Evolutionary conservation across 768 basidiomycete genomes (phyloP).

Genomic region (Lactarius sanguifluus): DNA sequence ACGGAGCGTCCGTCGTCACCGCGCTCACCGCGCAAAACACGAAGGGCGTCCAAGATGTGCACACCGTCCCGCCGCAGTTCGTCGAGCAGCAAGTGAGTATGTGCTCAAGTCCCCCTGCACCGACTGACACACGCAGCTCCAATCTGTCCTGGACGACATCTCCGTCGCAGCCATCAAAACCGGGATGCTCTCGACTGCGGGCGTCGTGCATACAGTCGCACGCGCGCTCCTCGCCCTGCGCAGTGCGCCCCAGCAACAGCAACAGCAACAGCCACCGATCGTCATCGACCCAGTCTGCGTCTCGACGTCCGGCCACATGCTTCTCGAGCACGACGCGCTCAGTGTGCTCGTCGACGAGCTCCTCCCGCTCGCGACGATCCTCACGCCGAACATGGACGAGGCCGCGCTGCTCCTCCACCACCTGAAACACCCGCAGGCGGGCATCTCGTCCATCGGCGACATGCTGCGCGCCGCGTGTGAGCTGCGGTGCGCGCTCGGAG

Average conservation of each 20-base stretch:
- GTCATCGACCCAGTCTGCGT: constrained; percentile 91
- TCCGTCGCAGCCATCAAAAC: constrained; percentile 76
- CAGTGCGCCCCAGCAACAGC: constrained; percentile 20
- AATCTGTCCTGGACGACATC: constrained; percentile 70
- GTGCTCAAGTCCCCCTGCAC: not conserved
- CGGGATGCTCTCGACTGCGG: constrained; percentile 79
- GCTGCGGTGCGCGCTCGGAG: constrained; percentile 43
- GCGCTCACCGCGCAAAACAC: constrained; percentile 92
- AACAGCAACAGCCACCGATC: constrained; percentile 49
- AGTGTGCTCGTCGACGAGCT: constrained; percentile 57
- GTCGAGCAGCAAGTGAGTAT: constrained; percentile 69
- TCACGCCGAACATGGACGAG: constrained; percentile 87
- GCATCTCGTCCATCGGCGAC: constrained; percentile 50
- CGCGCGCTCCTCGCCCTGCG: constrained; percentile 47
- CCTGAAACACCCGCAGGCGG: constrained; percentile 6
- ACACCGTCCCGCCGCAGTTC: constrained; percentile 66
- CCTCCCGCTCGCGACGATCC: constrained; percentile 65
- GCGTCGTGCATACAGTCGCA: constrained; percentile 52
- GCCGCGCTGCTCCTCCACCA: constrained; percentile 64
- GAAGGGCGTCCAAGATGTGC: constrained; percentile 72
- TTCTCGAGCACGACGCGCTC: constrained; percentile 69
- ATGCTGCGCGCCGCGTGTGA: constrained; percentile 59
- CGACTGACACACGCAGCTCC: constrained; percentile 49
- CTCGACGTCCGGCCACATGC: constrained; percentile 82
- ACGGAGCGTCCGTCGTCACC: constrained; percentile 79